Evolutionary conservation across 2,329 filamentous ascomycete genomes (phyloP), one percentile per base, ranked within the genome.

Genomic region (Xylariaceae sp.): DNA sequence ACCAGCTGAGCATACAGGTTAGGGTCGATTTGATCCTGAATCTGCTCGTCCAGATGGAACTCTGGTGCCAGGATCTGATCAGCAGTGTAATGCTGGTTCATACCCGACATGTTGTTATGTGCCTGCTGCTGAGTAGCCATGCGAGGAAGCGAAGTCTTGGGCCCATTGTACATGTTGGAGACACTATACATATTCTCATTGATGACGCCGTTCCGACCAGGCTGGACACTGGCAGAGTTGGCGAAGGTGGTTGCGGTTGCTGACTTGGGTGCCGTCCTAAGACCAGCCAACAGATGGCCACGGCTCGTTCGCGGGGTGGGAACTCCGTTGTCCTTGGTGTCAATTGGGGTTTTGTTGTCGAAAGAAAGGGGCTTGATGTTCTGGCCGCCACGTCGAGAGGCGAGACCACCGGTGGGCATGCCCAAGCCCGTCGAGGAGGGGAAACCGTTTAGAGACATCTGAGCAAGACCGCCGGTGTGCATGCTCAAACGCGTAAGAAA

Each of bases 381-480:
- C 62, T 88, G 82, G 55, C 88, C 87, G 63, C 94, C 80, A 58
- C 93, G 85, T 60, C 79, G 77, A 21, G 91, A 92, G 53, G 88
- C 89, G 64, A 95, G 86, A 62, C 90, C 88, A 55, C 86, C 82
- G 52, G 81, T 76, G 42, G 90, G 86, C 72, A 88, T 82, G 63
- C 83, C 82, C 59, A 95, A 76, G 59, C 82, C 84, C 68, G 80
- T 80, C 64, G 80, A 75, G 67, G 85, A 76, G 67, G 79, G 73
- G 68, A 87, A 87, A 69, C 84, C 80, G 76, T 84, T 88, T 77
- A 89, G 92, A 75, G 89, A 88, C 92, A 97, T 97, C 80, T 94
- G 90, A 93, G 90, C 86, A 77, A 95, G 88, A 93, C 90, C 89
- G 80, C 92, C 92, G 82, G 92, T 85, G 92, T 95, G 86, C 85